Evolutionary conservation across 345 rosid genomes (phyloP).

Genomic region (Noccaea bulbosa): DNA sequence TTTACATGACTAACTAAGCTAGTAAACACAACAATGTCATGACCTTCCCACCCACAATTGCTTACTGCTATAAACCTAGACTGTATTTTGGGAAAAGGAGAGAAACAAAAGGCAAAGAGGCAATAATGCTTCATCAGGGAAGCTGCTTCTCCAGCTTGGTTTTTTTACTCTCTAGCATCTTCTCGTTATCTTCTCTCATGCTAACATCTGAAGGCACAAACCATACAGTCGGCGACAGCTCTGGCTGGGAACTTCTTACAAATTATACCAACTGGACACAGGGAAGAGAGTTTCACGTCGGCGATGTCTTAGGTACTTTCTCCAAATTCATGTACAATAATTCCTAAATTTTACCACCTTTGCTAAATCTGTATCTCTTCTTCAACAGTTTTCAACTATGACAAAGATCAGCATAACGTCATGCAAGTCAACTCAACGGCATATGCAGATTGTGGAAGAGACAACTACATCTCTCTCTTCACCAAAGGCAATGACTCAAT

Average conservation of each 20-base stretch:
- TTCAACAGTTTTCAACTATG: slow-evolving; percentile 48
- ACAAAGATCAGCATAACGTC: slow-evolving; percentile 42
- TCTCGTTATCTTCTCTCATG: slow-evolving; percentile 23
- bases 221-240: slow-evolving; percentile 45
- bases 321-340: not conserved
- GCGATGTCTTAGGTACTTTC: slow-evolving; percentile 45
- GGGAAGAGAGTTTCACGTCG: slow-evolving; percentile 50
- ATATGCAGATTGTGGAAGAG: slow-evolving; percentile 44
- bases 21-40: slow-evolving; percentile 37
- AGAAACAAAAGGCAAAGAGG: slow-evolving; percentile 13
- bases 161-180: slow-evolving; percentile 17
- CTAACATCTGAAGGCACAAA: slow-evolving; percentile 31
- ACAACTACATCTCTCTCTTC: slow-evolving; percentile 38
- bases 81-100: not conserved
- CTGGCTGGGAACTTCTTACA: slow-evolving; percentile 45
- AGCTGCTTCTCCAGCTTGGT: slow-evolving; percentile 21
- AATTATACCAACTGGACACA: slow-evolving; percentile 48
- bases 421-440: slow-evolving; percentile 55
- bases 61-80: slow-evolving; percentile 30
- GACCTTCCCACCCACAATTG: slow-evolving; percentile 41
- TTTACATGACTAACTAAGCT: slow-evolving; percentile 43
- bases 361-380: slow-evolving; percentile 27
- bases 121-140: slow-evolving; percentile 20
- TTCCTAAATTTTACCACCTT: not conserved
- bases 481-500: slow-evolving; percentile 45